phyloP scores from a whole-genome alignment of 441 rosid genomes.

The Erysimum cheiri region DNA sequence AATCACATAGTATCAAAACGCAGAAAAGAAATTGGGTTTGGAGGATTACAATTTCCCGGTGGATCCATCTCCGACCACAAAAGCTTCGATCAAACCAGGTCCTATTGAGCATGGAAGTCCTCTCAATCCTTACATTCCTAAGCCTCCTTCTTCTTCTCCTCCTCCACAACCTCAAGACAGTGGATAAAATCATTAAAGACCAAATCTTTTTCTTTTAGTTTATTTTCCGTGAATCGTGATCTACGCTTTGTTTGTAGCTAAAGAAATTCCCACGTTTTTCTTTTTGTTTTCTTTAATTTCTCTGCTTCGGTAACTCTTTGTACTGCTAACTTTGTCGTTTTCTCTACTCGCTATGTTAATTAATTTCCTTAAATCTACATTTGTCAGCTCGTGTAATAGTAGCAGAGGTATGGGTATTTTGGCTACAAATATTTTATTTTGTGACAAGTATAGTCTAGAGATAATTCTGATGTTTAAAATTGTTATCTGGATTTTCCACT shows the following conservation, averaged over 20 bases:
- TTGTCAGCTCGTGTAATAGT: background rate
- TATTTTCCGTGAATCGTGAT: background rate
- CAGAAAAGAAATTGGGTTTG: slow-evolving; percentile 32
- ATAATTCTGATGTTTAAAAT: too few relatives aligned
- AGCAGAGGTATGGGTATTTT: background rate
- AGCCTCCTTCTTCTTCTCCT: slow-evolving; percentile 39
- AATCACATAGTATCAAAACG: background rate
- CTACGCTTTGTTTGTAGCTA: slow-evolving; percentile 16
- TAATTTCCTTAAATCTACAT: background rate
- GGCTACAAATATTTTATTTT: background rate
- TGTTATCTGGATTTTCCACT: background rate
- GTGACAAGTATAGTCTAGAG: background rate
- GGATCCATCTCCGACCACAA: slow-evolving; percentile 40
- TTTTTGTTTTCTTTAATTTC: background rate
- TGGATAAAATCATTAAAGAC: slow-evolving; percentile 13
- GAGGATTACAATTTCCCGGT: slow-evolving; percentile 37
- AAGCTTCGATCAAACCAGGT: slow-evolving; percentile 31
- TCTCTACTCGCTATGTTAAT: slow-evolving; percentile 8
- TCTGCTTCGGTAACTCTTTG: slow-evolving; percentile 17
- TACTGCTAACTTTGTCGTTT: slow-evolving; percentile 23
- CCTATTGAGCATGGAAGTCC: slow-evolving; percentile 46
- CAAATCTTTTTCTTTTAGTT: background rate
- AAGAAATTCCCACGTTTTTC: slow-evolving; percentile 16
- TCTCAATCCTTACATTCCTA: slow-evolving; percentile 39
- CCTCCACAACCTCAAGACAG: slow-evolving; percentile 37